A percentile compares a stretch with the other conserved stretches of the same genome.
These are phyloP conservation scores for Lactarius sanguifluus DNA, from an alignment of 768 basidiomycete species.

Conservation along the genomic window DNA sequence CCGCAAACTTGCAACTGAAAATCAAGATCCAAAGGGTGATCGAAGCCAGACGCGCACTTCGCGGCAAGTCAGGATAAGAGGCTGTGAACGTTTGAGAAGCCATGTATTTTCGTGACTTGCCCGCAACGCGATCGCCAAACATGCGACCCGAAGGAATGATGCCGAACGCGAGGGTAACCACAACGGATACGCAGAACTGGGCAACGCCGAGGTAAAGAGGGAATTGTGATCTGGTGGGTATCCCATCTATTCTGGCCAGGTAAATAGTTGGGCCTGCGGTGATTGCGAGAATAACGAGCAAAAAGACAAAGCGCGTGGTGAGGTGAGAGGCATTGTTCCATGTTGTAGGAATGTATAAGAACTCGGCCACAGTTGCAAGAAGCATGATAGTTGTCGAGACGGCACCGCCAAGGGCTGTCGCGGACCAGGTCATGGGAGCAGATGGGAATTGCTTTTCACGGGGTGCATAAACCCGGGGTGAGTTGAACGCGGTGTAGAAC, in stretches of 20 bases:
- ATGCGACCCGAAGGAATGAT: conserved; percentile 94
- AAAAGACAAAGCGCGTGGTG: conserved; percentile 88
- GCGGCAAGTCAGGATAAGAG: conserved; percentile 81
- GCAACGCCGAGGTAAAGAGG: conserved; percentile 91
- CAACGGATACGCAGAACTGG: conserved; percentile 89
- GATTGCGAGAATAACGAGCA: conserved; percentile 87
- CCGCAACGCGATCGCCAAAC: conserved; percentile 98
- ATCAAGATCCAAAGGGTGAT: conserved; percentile 87
- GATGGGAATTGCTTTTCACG: conserved; percentile 64
- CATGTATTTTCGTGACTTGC: conserved; percentile 97
- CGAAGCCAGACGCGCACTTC: conserved; percentile 76
- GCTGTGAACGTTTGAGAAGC: conserved; percentile 99
- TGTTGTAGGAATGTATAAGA: conserved; percentile 94
- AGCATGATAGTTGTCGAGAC: conserved; percentile 95
- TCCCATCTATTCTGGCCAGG: conserved; percentile 80
- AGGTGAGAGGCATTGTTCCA: conserved; percentile 99
- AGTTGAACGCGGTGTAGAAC: conserved; percentile 98
- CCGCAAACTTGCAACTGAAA: conserved; percentile 94
- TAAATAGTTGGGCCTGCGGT: conserved; percentile 94
- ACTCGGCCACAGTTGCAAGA: conserved; percentile 88
- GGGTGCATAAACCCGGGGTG: conserved; percentile 86
- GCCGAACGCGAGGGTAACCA: conserved; percentile 79
- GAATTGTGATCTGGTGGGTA: conserved; percentile 55
- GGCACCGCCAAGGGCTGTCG: conserved; percentile 92
- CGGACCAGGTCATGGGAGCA: conserved; percentile 92